Base-by-base conservation (phyloP, 345 rosid species). In the Draba incana region DNA sequence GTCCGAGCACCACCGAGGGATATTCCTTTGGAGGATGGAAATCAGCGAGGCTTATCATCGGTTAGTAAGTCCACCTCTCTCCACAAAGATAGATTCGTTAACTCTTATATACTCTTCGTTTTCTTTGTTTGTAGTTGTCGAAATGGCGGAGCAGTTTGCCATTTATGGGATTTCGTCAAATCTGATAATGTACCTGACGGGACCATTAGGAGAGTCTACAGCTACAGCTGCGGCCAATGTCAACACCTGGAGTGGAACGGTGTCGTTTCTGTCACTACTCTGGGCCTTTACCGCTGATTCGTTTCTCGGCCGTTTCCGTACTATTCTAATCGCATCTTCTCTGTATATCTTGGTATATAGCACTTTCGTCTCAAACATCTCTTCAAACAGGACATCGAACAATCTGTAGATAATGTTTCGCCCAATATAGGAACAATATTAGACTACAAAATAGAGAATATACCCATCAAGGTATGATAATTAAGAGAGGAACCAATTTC, bases 231-330 rank as follows among this genome's bases (percentile, higher is more conserved):
- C 93, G 10, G 86, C 76, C 47, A 81, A 84, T 14, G 82, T 84
- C 43, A 87, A 87, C 63, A 84, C 75, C 6, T 85, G 88, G 77
- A 64, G 69, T 2, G 93, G 93, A 31, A 83, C 82, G 31, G 70
- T 82, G 6, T 65, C 81, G 63, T 71, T 87, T 45, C 74, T 83
- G 28, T 86, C 93, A 5, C 80, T 88, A 24, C 64, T 84, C 7
- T 90, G 89, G 25, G 92, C 84, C 2, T 82, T 86, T 67, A 8
- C 84, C n/a, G 86, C 95, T n/a, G 95, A 88, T 43, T 47, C 86
- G 3, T 86, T 64, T 56, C 85, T 84, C 4, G 92, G 92, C 60
- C 82, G 88, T 28, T 86, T 81, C 79, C 81, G 79, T 70, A 86
- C 88, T 31, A 81, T 84, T 30, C 43, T 86, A 4, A 20, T 77